Evolutionary conservation across 768 basidiomycete genomes (phyloP), one percentile per base, ranked within the genome.

Genomic region (Galerina marginata): DNA sequence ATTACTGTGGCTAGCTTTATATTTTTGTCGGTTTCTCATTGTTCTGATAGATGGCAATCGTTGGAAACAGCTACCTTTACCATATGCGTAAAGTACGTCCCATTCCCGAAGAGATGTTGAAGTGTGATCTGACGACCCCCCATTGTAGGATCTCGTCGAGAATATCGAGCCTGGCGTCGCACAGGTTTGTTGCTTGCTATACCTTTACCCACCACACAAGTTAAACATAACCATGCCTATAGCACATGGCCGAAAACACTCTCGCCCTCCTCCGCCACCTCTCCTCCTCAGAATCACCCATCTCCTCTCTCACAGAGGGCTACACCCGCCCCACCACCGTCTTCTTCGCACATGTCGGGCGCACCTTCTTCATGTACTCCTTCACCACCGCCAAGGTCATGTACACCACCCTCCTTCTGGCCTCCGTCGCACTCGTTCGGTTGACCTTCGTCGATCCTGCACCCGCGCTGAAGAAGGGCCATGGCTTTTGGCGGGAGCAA

Each of bases 61-160:
- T 96, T 3, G 92, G 93, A 12, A 92, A 96, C 73, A 92, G 92
- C 65, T 99, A 97, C 72, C 78, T 94, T 54, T 98, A 97, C 70
- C 95, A 98, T 74, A 98, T 94, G 77, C 87, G 91, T 49, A 93
- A 93, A 79, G 90, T 88, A 65, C 1, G 71, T 63, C 9, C 38
- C 29, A n/a, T 51, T n/a, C 16, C 20, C 38, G 15, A 12, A 25
- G 36, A 11, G 37, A 37, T 11, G 1, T 43, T 23, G 2, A 16
- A 20, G 9, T 12, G 25, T 42, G 37, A 60, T 23, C 3, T 54
- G 14, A 12, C 48, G n/a, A n/a, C 3, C 40, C 55, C 29, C 46
- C 45, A 43, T 26, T 46, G 40, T 48, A 90, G 83, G 95, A 96
- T 73, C 65, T 90, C 4, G 89, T 94, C 7, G 89, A 92, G 67